phyloP scores from a whole-genome alignment of 164 flowering plant species.

The Annona squamosa region DNA sequence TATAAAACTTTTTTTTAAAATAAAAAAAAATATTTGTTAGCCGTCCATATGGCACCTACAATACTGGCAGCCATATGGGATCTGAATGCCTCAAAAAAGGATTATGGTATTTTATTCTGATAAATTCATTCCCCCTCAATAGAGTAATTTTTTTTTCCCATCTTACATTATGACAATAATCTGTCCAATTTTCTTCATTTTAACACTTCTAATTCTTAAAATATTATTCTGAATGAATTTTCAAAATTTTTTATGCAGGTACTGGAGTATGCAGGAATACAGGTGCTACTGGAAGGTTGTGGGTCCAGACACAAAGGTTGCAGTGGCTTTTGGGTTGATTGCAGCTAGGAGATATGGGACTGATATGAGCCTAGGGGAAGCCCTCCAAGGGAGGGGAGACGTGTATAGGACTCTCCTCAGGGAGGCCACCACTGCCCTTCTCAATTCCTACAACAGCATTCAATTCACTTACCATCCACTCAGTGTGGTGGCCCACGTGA shows the following conservation, averaged over 20 bases:
- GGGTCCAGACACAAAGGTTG: constrained; percentile 67
- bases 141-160: too few relatives aligned
- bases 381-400: constrained; percentile 72
- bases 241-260: constrained; percentile 23
- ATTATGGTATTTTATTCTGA: too few relatives aligned
- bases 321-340: constrained; percentile 52
- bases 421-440: constrained; percentile 75
- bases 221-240: too few relatives aligned
- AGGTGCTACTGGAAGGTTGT: constrained; percentile 82
- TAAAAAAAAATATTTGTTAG: too few relatives aligned
- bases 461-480: constrained; percentile 51
- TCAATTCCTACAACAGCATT: constrained; percentile 75
- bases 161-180: too few relatives aligned
- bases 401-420: constrained; percentile 74
- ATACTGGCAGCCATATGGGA: too few relatives aligned
- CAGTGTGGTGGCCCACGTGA: constrained; percentile 35
- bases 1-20: too few relatives aligned
- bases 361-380: constrained; percentile 56
- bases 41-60: too few relatives aligned
- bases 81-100: too few relatives aligned
- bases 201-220: too few relatives aligned
- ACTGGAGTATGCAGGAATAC: constrained; percentile 68
- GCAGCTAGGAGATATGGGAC: constrained; percentile 68
- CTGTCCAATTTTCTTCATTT: too few relatives aligned
- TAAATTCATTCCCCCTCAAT: too few relatives aligned